Evolutionary conservation across 2,329 filamentous ascomycete genomes (phyloP).

Genomic region (Aspergillus eucalypticola): DNA sequence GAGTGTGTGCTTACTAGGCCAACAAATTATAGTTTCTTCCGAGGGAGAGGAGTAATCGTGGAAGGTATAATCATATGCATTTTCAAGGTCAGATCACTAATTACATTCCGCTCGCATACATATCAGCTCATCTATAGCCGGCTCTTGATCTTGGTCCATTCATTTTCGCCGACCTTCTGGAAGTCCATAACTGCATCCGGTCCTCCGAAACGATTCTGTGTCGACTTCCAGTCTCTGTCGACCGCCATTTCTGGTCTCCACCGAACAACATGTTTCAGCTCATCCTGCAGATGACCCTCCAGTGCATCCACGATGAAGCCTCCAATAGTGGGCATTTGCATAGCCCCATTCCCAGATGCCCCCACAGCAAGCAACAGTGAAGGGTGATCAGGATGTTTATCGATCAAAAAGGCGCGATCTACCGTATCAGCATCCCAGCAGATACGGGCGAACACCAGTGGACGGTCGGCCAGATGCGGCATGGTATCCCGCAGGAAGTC

Average conservation of each 20-base stretch:
- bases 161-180: slow-evolving; percentile 35
- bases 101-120: not conserved
- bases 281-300: slow-evolving; percentile 46
- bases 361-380: slow-evolving; percentile 47
- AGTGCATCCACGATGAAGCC: slow-evolving; percentile 51
- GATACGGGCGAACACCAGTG: slow-evolving; percentile 54
- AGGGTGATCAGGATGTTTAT: slow-evolving; percentile 47
- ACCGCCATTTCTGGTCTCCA: slow-evolving; percentile 55
- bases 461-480: slow-evolving; percentile 53
- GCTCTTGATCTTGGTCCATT: slow-evolving; percentile 38
- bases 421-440: slow-evolving; percentile 61
- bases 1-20: too few species aligned
- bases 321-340: slow-evolving; percentile 52
- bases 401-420: slow-evolving; percentile 56
- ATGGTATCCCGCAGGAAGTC: slow-evolving; percentile 54
- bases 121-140: not conserved
- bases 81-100: not conserved
- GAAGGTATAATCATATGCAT: too few species aligned
- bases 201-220: slow-evolving; percentile 51
- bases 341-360: slow-evolving; percentile 33
- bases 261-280: slow-evolving; percentile 45
- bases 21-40: too few species aligned
- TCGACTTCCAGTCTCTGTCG: slow-evolving; percentile 48
- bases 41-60: too few species aligned
- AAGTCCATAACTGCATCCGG: slow-evolving; percentile 52